These are phyloP conservation scores for Setomelanomma holmii DNA, from an alignment of 2,329 filamentous ascomycete species.

Conservation along the genomic window DNA sequence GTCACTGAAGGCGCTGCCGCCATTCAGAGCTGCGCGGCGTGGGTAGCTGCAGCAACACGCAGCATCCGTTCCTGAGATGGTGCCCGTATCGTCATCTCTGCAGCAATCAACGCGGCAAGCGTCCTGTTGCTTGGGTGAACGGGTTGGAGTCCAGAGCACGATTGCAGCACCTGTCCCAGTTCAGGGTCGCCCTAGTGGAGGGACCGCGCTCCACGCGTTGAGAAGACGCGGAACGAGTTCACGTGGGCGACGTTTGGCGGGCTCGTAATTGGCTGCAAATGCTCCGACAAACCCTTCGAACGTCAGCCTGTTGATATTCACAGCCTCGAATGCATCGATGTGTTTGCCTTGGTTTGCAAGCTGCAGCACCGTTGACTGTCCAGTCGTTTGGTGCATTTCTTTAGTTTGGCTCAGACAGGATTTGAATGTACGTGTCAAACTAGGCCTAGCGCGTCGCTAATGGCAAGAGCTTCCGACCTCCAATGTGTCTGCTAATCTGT, in stretches of 20 bases:
- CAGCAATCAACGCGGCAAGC: not conserved
- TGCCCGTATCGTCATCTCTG: slow-evolving; percentile 8
- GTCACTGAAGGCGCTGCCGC: slow-evolving; percentile 2
- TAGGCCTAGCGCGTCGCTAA: slow-evolving; percentile 12
- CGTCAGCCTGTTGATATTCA: no score
- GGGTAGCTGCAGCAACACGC: slow-evolving; percentile 11
- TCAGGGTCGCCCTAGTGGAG: slow-evolving; percentile 18
- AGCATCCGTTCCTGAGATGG: slow-evolving; percentile 29
- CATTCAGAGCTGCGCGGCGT: slow-evolving; percentile 1
- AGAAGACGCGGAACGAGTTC: slow-evolving; percentile 5
- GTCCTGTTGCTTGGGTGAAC: not conserved
- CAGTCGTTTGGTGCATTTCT: not conserved
- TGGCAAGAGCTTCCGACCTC: slow-evolving; percentile 26
- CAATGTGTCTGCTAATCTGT: slow-evolving; percentile 18
- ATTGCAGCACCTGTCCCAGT: slow-evolving; percentile 19
- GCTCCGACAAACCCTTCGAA: not conserved
- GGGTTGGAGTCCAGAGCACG: slow-evolving; percentile 22
- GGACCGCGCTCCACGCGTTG: slow-evolving; percentile 5
- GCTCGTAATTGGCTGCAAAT: slow-evolving; percentile 1
- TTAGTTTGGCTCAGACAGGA: not conserved
- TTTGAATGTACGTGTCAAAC: not conserved
- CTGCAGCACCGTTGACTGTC: not conserved
- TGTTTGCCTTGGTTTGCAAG: not conserved
- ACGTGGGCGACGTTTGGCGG: slow-evolving; percentile 8
- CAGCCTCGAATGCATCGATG: no score